These are phyloP conservation scores for Scheffersomyces parashehatae DNA, from an alignment of 1,139 yeast genomes.

Conservation along the genomic window DNA sequence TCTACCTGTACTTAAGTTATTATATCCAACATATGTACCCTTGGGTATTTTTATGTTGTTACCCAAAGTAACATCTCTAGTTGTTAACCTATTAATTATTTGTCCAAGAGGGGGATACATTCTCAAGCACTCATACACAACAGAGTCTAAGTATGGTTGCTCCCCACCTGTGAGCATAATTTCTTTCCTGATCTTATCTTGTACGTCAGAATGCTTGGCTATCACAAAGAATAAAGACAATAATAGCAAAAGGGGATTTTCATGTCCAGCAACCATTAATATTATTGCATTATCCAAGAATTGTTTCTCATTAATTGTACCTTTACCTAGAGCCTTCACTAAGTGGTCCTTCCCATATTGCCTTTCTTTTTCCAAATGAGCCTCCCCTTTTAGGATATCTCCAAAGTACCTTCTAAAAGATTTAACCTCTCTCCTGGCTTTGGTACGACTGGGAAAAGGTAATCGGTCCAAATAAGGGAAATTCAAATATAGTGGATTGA, in stretches of 20 bases:
- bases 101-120: constrained; percentile 61
- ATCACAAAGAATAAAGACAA: constrained; percentile 50
- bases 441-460: constrained; percentile 50
- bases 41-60: constrained; percentile 48
- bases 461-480: constrained; percentile 55
- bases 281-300: constrained; percentile 59
- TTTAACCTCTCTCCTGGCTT: constrained; percentile 45
- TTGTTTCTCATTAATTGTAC: constrained; percentile 44
- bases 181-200: constrained; percentile 35
- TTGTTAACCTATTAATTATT: constrained; percentile 53
- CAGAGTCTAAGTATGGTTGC: constrained; percentile 21
- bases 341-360: constrained; percentile 31
- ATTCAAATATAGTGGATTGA: constrained; percentile 54
- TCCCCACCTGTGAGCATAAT: constrained; percentile 9
- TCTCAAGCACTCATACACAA: constrained; percentile 54
- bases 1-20: constrained; percentile 58
- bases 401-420: constrained; percentile 39
- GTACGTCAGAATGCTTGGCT: constrained; percentile 41
- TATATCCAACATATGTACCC: constrained; percentile 58
- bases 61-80: constrained; percentile 39
- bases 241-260: constrained; percentile 57
- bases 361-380: constrained; percentile 16
- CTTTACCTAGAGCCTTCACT: constrained; percentile 36
- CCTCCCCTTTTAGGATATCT: constrained; percentile 23
- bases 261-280: constrained; percentile 62